Evolutionary conservation across 2,329 filamentous ascomycete species (phyloP), one percentile per base, ranked within the genome.

Genomic region (Diaporthe ilicicola): DNA sequence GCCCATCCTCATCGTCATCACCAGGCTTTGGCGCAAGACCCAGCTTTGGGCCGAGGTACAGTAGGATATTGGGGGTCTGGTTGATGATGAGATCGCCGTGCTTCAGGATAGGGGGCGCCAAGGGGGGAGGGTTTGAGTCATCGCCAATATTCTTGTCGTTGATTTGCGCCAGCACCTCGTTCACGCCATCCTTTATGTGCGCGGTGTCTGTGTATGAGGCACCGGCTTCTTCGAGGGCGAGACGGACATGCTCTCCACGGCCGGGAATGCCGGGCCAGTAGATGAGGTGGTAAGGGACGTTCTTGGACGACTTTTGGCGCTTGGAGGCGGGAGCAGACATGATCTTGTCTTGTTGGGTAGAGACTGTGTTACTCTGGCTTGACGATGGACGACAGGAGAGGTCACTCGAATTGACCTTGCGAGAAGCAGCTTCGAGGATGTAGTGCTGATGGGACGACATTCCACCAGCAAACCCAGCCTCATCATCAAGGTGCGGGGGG

Each of bases 191-290:
- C 37, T 87, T 76, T 6, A 75, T 77, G 17, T 82, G 74, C 15
- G 87, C 85, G 3, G 85, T 83, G 81, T 95, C 92, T 29, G 80
- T 88, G 83, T 94, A 95, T 4, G 86, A 79, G 1, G 88, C 88
- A 22, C 87, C 86, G 24, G 89, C 85, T 66, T 92, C 92, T 81
- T 95, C 93, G 74, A 95, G 89, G 19, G 86, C 86, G 13, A 95
- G 87, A 27, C 93, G 92, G 77, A 94, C 82, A 79, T 90, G 89
- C 78, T 95, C 93, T 73, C 90, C 93, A 61, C 93, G 91, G 50
- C 93, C 93, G 42, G 93, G 93, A 32, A 94, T 82, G 22, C 80
- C 81, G 22, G 91, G 91, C 88, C 91, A 93, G 86, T 94, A 94
- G 77, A 93, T 84, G 70, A 93, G 86, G 74, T 91, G 84, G 78